These are phyloP conservation scores for Lentinula boryana DNA, from an alignment of 768 basidiomycete genomes.

Conservation along the genomic window DNA sequence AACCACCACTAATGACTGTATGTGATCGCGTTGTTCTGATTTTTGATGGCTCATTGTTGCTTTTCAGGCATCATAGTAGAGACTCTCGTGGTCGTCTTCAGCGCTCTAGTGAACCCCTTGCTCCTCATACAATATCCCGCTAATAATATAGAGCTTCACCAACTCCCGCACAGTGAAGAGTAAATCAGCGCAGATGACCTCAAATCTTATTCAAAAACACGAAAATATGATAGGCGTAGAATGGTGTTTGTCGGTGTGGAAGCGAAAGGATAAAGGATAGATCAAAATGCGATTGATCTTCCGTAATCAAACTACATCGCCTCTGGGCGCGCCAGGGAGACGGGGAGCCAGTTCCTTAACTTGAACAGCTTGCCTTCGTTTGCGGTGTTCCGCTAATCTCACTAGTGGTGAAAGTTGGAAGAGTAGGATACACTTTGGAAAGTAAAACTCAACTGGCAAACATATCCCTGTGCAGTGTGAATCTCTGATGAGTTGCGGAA, in stretches of 20 bases:
- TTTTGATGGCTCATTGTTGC: not conserved
- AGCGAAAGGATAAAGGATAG: too few species aligned
- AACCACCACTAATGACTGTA: not conserved
- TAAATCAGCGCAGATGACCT: too few species aligned
- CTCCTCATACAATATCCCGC: not conserved
- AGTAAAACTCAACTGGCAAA: slow-evolving; percentile 44
- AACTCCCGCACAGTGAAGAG: too few species aligned
- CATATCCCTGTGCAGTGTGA: slow-evolving; percentile 75
- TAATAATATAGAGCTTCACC: too few species aligned
- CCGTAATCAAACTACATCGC: slow-evolving; percentile 12
- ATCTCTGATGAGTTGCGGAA: slow-evolving; percentile 55
- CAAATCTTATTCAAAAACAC: not conserved
- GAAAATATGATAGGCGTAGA: not conserved
- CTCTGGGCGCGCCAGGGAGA: slow-evolving; percentile 56
- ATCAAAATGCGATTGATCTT: too few species aligned
- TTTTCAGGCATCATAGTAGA: not conserved
- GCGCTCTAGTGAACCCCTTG: too few species aligned
- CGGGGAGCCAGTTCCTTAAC: slow-evolving; percentile 67
- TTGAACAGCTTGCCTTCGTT: slow-evolving; percentile 58
- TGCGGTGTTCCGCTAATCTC: slow-evolving; percentile 71
- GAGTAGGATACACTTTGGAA: not conserved
- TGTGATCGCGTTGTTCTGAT: not conserved
- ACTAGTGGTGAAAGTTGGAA: slow-evolving; percentile 30
- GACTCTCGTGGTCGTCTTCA: not conserved
- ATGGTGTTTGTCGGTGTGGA: not conserved